Evolutionary conservation across 495 filamentous ascomycete species (phyloP), one percentile per base, ranked within the genome.

Genomic region (Hypoxylon fuscum): DNA sequence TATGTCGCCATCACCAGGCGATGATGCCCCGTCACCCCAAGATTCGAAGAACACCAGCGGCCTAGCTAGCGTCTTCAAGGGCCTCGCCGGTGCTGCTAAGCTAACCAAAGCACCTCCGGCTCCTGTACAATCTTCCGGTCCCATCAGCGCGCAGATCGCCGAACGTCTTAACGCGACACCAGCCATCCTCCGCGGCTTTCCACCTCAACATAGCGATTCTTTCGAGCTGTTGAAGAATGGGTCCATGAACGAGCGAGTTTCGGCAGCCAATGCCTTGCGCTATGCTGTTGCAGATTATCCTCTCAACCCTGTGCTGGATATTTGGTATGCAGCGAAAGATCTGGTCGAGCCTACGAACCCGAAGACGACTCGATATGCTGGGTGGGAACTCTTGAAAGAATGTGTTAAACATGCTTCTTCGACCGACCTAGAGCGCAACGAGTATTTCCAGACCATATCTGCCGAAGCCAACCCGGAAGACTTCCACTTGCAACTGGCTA

Each of bases 311-410:
- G 81, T 83, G 17, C 71, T 79, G 22, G 79, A 79, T 34, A 85
- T 90, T 35, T 91, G 88, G 85, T 76, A 80, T 41, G 81, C 84
- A 18, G 88, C 79, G 10, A 86, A 85, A 67, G 87, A 91, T 63
- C 71, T 91, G 31, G 80, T 89, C 18, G 77, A 85, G 12, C 68
- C 79, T n/a, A 63, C 76, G 3, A 84, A 87, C 42, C 73, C 84
- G 1, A 67, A 70, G 8, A 76, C 81, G 32, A 83, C 81, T 56
- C 79, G 87, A 11, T 68, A 75, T 48, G 79, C 81, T 7, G 88
- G 82, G 9, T 89, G 85, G 76, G 83, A 81, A 51, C 81, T 92
- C 10, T 74, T 92, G 14, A 81, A 77, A 37, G 83, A 87, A 64
- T 91, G 87, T 68, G 85, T 83, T 37, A 81, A 84, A 52, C 78